Percentiles rank a stretch among this genome's conserved stretches.
Conservation (phyloP, 2,329 filamentous ascomycete genomes). For the Fusarium bactridioides region DNA sequence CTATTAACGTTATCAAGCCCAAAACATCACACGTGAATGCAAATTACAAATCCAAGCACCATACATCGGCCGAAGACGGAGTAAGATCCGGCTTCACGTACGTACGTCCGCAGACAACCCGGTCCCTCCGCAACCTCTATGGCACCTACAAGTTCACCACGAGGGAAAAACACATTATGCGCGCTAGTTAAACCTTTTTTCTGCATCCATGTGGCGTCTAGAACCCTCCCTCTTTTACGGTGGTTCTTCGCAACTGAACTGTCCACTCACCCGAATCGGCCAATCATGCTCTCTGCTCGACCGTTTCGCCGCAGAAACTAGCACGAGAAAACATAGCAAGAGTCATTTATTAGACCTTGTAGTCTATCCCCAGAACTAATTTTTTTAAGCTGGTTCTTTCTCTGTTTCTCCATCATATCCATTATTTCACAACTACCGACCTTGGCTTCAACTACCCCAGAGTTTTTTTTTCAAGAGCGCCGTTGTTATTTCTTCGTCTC, state of each 20-base stretch:
- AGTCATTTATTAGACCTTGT: slow-evolving; percentile 29
- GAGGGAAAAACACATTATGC: slow-evolving; percentile 12
- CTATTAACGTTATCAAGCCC: neutral
- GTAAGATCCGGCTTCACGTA: neutral
- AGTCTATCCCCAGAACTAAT: slow-evolving; percentile 1
- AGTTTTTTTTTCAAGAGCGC: neutral
- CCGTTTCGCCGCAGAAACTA: slow-evolving; percentile 37
- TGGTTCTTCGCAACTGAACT: slow-evolving; percentile 16
- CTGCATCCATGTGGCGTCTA: slow-evolving; percentile 2
- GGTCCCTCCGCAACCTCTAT: slow-evolving; percentile 17
- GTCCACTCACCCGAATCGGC: slow-evolving; percentile 39
- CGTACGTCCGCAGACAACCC: slow-evolving; percentile 7
- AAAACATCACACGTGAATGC: neutral
- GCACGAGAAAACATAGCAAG: slow-evolving; percentile 28
- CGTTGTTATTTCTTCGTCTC: neutral
- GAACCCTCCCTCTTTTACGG: slow-evolving; percentile 1
- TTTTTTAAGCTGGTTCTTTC: neutral
- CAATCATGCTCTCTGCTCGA: slow-evolving; percentile 35
- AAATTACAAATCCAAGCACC: neutral
- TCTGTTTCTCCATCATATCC: slow-evolving; percentile 12
- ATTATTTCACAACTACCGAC: neutral
- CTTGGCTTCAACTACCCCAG: slow-evolving; percentile 17
- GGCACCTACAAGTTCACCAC: neutral
- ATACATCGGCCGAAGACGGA: slow-evolving; percentile 36
- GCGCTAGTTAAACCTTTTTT: slow-evolving; percentile 17